These are phyloP conservation scores for Vaucheria bursata DNA, from an alignment of 352 stramenopile genomes.

Conservation along the genomic window DNA sequence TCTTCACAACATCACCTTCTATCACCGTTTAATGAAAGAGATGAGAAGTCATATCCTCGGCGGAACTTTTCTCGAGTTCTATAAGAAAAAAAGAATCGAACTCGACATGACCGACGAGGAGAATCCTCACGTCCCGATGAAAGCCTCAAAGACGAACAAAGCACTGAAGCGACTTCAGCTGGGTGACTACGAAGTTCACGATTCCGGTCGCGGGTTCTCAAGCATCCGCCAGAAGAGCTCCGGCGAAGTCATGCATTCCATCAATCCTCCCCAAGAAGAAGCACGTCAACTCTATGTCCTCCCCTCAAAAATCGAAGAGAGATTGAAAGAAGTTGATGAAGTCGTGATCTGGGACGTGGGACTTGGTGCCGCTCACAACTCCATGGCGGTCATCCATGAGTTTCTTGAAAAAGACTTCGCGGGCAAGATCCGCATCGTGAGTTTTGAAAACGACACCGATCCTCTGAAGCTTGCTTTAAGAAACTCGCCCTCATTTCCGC, in stretches of 20 bases:
- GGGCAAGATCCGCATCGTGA: conserved; percentile 1
- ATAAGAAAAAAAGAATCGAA: not conserved
- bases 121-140: conserved; percentile 1
- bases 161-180: not conserved
- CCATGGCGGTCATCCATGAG: not conserved
- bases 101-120: not conserved
- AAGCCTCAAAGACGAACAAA: not conserved
- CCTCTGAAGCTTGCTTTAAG: not conserved
- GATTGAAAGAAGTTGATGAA: not conserved
- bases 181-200: not conserved
- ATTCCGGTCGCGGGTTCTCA: not conserved
- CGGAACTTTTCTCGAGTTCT: not conserved
- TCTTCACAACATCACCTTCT: conserved; percentile 3
- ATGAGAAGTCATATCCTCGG: not conserved
- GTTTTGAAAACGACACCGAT: conserved; percentile 5
- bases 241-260: conserved; percentile 2
- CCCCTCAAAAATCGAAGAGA: not conserved
- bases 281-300: not conserved
- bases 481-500: not conserved
- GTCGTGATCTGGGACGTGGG: not conserved
- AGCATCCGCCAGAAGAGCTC: not conserved
- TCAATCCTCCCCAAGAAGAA: not conserved
- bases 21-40: not conserved
- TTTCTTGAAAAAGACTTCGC: not conserved
- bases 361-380: not conserved